These are phyloP conservation scores for Cyberlindnera americana DNA, from an alignment of 805 yeast genomes.

Conservation along the genomic window DNA sequence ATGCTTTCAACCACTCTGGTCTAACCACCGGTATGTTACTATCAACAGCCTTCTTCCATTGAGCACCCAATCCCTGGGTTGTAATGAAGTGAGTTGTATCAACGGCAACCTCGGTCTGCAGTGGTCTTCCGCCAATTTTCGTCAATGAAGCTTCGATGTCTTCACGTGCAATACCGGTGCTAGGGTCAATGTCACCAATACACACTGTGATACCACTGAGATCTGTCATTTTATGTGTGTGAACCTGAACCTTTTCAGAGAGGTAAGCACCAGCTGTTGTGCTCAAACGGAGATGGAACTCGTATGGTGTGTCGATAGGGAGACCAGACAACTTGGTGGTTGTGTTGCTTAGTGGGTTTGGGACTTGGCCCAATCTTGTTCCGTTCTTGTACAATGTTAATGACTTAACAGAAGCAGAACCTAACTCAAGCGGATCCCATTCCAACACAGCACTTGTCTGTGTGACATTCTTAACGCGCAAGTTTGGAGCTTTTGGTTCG, in stretches of 20 bases:
- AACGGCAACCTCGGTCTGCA: slow-evolving; percentile 69
- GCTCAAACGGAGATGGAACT: slow-evolving; percentile 73
- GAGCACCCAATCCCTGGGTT: slow-evolving; percentile 66
- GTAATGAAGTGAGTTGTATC: slow-evolving; percentile 95
- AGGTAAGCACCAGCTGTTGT: slow-evolving; percentile 86
- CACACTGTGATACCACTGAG: slow-evolving; percentile 89
- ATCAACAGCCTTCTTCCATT: slow-evolving; percentile 74
- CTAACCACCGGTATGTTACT: slow-evolving; percentile 89
- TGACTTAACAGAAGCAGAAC: slow-evolving; percentile 75
- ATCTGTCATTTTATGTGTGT: slow-evolving; percentile 95
- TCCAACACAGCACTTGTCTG: slow-evolving; percentile 93
- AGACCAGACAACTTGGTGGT: slow-evolving; percentile 89
- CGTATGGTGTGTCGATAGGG: slow-evolving; percentile 78
- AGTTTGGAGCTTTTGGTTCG: slow-evolving; percentile 67
- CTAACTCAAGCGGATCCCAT: slow-evolving; percentile 86
- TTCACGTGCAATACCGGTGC: slow-evolving; percentile 38
- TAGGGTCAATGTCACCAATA: slow-evolving; percentile 70
- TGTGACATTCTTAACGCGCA: slow-evolving; percentile 73
- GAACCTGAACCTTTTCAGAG: slow-evolving; percentile 65
- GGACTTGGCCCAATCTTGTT: slow-evolving; percentile 72
- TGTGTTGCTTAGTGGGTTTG: slow-evolving; percentile 72
- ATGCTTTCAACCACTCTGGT: slow-evolving; percentile 96
- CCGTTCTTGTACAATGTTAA: slow-evolving; percentile 72
- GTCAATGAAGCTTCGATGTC: slow-evolving; percentile 62
- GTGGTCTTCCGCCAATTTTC: slow-evolving; percentile 79